Evolutionary conservation across 2,329 filamentous ascomycete species (phyloP).

Genomic region (Graphilbum ipis-grandicollis): DNA sequence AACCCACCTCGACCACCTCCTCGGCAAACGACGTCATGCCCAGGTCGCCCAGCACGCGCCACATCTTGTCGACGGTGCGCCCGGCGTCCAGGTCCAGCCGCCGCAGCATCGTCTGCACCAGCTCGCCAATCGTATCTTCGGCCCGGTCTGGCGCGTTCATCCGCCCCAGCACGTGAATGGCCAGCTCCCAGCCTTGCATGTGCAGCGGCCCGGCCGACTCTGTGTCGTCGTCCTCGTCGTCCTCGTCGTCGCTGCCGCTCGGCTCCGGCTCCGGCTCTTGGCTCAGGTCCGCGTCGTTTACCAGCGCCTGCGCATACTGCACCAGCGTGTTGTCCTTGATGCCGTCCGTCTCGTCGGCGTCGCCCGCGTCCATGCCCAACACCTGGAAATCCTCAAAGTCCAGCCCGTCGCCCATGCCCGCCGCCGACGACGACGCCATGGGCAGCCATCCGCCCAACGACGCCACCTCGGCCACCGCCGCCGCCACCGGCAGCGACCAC

Average conservation of each 20-base stretch:
- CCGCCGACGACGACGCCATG: constrained; percentile 26
- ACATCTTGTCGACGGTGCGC: constrained; percentile 63
- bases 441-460: constrained; percentile 73
- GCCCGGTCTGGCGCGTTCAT: constrained; percentile 58
- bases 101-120: constrained; percentile 51
- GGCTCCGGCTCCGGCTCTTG: constrained; percentile 14
- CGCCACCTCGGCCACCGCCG: constrained; percentile 68
- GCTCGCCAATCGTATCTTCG: constrained; percentile 53
- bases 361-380: constrained; percentile 46
- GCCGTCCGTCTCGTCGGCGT: constrained; percentile 41
- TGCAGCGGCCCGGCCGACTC: constrained; percentile 8
- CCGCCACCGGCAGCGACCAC: constrained; percentile 68
- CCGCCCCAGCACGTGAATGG: constrained; percentile 65
- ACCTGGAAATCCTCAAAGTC: constrained; percentile 77
- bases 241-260: constrained; percentile 4
- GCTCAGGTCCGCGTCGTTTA: constrained; percentile 34
- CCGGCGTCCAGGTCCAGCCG: constrained; percentile 47
- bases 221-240: constrained; percentile 8
- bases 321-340: constrained; percentile 67
- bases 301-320: constrained; percentile 54
- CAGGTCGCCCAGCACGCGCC: constrained; percentile 58
- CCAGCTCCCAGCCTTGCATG: constrained; percentile 75
- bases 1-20: constrained; percentile 62
- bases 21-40: constrained; percentile 66
- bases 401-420: constrained; percentile 39